Evolutionary conservation across 768 basidiomycete species (phyloP), one percentile per base, ranked within the genome.

Genomic region (Kwoniella sp.): DNA sequence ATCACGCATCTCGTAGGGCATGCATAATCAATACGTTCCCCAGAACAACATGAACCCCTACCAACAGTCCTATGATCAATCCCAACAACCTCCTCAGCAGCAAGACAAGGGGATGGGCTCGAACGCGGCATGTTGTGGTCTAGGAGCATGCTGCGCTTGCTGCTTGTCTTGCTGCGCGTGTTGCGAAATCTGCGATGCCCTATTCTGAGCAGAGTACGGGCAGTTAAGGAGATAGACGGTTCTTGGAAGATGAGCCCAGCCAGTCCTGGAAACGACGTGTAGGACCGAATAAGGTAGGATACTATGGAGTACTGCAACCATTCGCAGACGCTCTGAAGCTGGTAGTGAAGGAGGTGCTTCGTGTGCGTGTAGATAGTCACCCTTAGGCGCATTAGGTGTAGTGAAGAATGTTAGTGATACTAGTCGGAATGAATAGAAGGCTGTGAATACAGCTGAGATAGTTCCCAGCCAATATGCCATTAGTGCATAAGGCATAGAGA

Each of bases 121-220:
- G 6, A 51, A 53, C 12, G 62, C 61, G 17, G 63, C 67, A 0
- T 55, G 53, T 54, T 59, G 58, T 19, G 67, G 52, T n/a, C 29
- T 54, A 17, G 63, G 58, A 48, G 59, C 55, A 19, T 67, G 65
- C 58, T 61, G 59, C 29, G 46, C 46, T 7, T 57, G 55, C 27
- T 56, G 52, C 26, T 27, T 33, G 6, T 10, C 25, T 19, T 68
- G 62, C 51, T 64, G 58, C 29, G 50, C 33, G 51, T 60, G 63
- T 25, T 44, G 37, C 10, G 65, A 61, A 37, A 62, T 60, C 33
- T 58, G 58, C 27, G 59, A 60, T 30, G 62, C 60, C 52, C 26
- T 57, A 3, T 67, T 61, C 47, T 67, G 48, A 48, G 9, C n/a
- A 3, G 22, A 22, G 17, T 55, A 55, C n/a, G n/a, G n/a, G n/a